These are phyloP conservation scores for Fomitopsis schrenkii DNA, from an alignment of 1,284 basidiomycete genomes.

Conservation along the genomic window DNA sequence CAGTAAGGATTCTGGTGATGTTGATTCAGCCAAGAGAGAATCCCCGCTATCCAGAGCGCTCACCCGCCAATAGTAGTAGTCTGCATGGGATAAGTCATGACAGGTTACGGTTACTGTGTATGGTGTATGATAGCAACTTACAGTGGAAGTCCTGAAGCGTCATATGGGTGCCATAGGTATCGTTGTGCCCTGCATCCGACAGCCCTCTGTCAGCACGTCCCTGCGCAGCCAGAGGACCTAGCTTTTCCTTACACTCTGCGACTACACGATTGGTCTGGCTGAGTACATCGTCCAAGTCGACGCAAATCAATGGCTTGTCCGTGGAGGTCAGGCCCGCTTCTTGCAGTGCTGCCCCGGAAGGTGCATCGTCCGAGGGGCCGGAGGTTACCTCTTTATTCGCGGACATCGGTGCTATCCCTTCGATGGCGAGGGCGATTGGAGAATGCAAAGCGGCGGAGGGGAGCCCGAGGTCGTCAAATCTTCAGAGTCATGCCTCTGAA, in stretches of 20 bases:
- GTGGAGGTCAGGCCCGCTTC: neutral
- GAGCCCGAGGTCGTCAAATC: too few relatives aligned
- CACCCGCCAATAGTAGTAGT: constrained; percentile 70
- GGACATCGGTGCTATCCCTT: neutral
- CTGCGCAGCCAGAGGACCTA: neutral
- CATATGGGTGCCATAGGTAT: constrained; percentile 51
- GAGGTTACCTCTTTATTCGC: neutral
- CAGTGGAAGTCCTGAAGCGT: constrained; percentile 61
- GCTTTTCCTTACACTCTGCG: constrained; percentile 49
- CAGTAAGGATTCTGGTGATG: constrained; percentile 39
- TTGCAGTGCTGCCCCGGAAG: constrained; percentile 3
- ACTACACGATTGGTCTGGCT: constrained; percentile 65
- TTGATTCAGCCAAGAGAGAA: neutral
- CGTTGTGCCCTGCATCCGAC: constrained; percentile 61
- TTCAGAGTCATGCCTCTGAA: neutral
- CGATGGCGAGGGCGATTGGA: neutral
- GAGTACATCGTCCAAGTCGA: constrained; percentile 78
- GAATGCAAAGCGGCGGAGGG: neutral
- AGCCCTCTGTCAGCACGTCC: neutral
- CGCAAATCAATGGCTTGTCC: constrained; percentile 49
- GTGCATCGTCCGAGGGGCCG: constrained; percentile 8
- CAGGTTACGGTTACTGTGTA: neutral
- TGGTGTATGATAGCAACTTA: constrained; percentile 16
- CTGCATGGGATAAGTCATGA: constrained; percentile 18
- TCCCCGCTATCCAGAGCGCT: neutral